Evolutionary conservation across 2,329 filamentous ascomycete species (phyloP), one percentile per base, ranked within the genome.

Genomic region (Rhexocercosporidium sp.): DNA sequence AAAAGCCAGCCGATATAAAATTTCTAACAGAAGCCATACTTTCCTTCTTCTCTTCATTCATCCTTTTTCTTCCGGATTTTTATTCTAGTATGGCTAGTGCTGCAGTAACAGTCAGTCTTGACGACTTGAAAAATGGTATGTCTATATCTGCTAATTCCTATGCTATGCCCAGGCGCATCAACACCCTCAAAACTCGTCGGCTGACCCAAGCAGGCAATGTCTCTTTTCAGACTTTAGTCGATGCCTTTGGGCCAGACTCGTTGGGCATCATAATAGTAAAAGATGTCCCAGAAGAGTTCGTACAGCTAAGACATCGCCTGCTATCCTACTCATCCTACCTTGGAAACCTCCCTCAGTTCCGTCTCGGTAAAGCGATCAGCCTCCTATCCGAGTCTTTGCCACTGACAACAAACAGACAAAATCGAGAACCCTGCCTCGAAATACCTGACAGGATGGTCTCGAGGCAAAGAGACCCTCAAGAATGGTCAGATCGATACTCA

Each of bases 231-330:
- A 86, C 86, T 0, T 84, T 96, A 12, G 87, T 92, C 74, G 80
- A 91, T 73, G 96, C 96, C 0, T 98, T 99, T 77, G 96, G 96
- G 0, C 93, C 94, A 1, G 88, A 92, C 29, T 97, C 94, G 1
- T 83, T 98, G 14, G 96, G 96, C 0, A 97, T 99, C 62, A 90
- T 99, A 64, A 83, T 98, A n/a, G 94, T 99, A 57, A 93, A 92
- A 77, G 92, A 94, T 77, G 87, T 98, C 0, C 92, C 94, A 0
- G 70, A 84, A 6, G 83, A 88, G 62, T 99, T 97, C 74, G 79
- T 85, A 16, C 80, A 85, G n/a, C 82, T 97, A 51, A 88, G 96
- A 68, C 86, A 86, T 67, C 86, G 86, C 67, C 86, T 96, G 1
- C 85, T 99, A 7, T 96, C 93, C 0, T 96, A 96, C 77, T 89